Percentiles rank a stretch among this genome's conserved stretches.
phyloP scores from a whole-genome alignment of 164 flowering plant genomes.

The Kalanchoe fedtschenkoi region DNA sequence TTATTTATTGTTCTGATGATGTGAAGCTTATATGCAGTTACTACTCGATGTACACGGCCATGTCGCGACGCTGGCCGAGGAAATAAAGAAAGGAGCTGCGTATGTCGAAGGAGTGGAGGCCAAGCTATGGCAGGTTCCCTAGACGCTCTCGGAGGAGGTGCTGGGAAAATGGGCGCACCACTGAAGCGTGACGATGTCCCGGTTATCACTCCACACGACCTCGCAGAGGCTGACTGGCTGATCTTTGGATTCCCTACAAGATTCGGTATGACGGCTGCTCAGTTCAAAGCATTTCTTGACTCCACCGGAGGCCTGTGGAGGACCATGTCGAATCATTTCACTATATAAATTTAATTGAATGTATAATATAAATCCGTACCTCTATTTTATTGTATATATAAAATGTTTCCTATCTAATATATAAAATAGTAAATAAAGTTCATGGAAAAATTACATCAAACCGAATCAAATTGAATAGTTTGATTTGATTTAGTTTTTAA shows the following conservation, averaged over 20 bases:
- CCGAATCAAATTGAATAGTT: no score
- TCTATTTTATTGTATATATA: no score
- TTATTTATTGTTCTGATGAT: no score
- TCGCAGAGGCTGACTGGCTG: constrained; percentile 2
- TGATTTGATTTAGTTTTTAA: no score
- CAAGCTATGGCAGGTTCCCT: constrained; percentile 67
- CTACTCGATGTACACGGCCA: constrained; percentile 76
- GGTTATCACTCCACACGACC: constrained; percentile 1
- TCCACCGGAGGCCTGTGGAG: constrained; percentile 7
- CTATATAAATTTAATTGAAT: no score
- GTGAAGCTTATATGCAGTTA: no score
- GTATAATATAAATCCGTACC: no score
- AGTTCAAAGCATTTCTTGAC: constrained; percentile 8
- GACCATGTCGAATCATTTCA: no score
- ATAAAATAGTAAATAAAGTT: no score
- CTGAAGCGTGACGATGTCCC: constrained; percentile 37
- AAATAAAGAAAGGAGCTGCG: constrained; percentile 57
- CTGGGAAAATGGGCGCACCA: constrained; percentile 58
- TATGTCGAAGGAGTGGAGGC: constrained; percentile 69
- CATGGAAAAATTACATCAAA: no score
- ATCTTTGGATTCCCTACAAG: constrained; percentile 5
- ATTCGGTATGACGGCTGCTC: constrained; percentile 11
- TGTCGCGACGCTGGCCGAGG: constrained; percentile 58
- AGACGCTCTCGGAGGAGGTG: constrained; percentile 46
- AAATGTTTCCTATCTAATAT: no score